Conservation (phyloP, 257 asterid genomes). For the Jacaranda mimosifolia region DNA sequence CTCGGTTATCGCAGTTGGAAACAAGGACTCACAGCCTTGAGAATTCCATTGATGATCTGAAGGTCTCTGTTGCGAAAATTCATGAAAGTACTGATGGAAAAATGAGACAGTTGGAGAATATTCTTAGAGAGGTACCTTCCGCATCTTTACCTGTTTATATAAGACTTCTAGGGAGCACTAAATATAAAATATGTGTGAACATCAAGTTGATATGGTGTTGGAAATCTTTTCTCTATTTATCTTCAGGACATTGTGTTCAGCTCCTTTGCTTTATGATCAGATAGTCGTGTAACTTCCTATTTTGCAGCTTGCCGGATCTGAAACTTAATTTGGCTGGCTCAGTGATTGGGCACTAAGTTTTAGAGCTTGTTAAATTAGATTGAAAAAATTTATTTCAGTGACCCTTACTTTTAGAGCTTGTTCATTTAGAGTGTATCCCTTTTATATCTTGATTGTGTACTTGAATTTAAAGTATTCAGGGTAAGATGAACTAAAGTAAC, state of each 20-base stretch:
- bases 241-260: neutral
- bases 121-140: constrained; percentile 76
- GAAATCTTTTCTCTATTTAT: neutral
- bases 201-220: constrained; percentile 11
- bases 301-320: neutral
- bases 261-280: neutral
- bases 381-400: neutral
- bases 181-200: neutral
- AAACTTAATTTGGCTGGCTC: neutral
- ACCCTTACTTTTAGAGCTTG: neutral
- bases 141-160: constrained; percentile 15
- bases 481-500: neutral
- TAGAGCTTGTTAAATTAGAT: constrained; percentile 5
- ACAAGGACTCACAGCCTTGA: constrained; percentile 79
- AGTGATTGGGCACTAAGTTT: neutral
- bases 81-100: constrained; percentile 81
- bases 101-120: constrained; percentile 79
- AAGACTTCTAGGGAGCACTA: neutral
- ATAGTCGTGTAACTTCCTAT: neutral
- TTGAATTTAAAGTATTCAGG: neutral
- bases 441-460: neutral
- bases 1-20: constrained; percentile 88
- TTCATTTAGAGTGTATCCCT: neutral
- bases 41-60: constrained; percentile 82
- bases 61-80: constrained; percentile 71